phyloP scores from a whole-genome alignment of 148 eudicot genomes.

The Camellia granthamiana region DNA sequence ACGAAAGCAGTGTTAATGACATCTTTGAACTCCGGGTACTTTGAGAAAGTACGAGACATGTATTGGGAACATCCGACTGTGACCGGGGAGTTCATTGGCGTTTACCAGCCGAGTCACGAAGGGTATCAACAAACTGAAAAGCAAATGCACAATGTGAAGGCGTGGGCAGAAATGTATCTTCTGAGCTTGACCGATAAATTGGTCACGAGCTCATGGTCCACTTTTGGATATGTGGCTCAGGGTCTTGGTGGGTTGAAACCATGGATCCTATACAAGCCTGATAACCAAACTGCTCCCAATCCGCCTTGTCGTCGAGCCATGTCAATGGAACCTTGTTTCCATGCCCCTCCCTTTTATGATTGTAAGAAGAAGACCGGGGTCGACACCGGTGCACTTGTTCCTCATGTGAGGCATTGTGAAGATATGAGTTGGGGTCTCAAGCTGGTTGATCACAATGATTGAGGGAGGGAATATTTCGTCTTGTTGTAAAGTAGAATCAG shows the following conservation, averaged over 20 bases:
- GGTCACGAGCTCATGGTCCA: slow-evolving; percentile 90
- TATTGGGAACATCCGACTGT: slow-evolving; percentile 85
- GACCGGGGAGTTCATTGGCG: slow-evolving; percentile 58
- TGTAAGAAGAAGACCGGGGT: slow-evolving; percentile 56
- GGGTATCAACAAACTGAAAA: slow-evolving; percentile 64
- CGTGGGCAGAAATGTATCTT: slow-evolving; percentile 95
- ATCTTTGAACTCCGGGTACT: slow-evolving; percentile 66
- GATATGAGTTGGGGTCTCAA: slow-evolving; percentile 96
- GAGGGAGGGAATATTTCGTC: too few relatives aligned
- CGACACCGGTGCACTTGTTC: slow-evolving; percentile 71
- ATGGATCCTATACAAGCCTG: slow-evolving; percentile 84
- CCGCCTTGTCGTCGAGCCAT: slow-evolving; percentile 76
- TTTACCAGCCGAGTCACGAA: slow-evolving; percentile 90
- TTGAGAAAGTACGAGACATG: slow-evolving; percentile 51
- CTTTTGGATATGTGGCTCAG: slow-evolving; percentile 93
- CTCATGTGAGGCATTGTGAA: slow-evolving; percentile 92
- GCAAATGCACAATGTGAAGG: slow-evolving; percentile 65
- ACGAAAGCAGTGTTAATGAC: slow-evolving; percentile 69
- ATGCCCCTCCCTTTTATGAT: slow-evolving; percentile 86
- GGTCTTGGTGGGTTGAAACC: slow-evolving; percentile 95
- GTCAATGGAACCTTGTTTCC: slow-evolving; percentile 96
- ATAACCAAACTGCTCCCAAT: slow-evolving; percentile 56
- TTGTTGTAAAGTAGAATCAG: not conserved
- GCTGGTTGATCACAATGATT: slow-evolving; percentile 65
- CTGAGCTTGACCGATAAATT: slow-evolving; percentile 75